Base-by-base conservation (phyloP, 345 rosid genomes). In the Trapa incisa region DNA sequence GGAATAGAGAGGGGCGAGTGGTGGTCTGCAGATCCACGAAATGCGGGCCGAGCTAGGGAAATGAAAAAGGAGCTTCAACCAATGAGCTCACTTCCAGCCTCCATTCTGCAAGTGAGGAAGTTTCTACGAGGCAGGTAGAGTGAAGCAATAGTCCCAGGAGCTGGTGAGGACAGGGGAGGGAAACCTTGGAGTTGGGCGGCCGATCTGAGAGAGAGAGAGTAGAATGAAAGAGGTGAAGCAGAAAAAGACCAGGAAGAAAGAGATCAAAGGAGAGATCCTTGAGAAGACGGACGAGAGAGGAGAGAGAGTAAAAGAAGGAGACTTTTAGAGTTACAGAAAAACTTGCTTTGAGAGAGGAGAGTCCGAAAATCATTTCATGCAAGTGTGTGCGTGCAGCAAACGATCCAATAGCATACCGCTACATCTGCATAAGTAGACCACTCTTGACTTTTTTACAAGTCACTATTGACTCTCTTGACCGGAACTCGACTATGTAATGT, bases 191-290 rank as follows among this genome's bases (percentile, higher is more conserved):
- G 72, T n/a, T 65, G 1, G 61, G 47, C 10, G 45, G 47, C 29
- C 66, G 74, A 71, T 71, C 74, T 65, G 65, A 32, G 65, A 56
- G 57, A 63, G 60, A 69, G 70, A 67, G 69, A 22, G 29, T 22
- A 22, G 29, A 22, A 22, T 22, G 29, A 22, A 22, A 22, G 29
- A 22, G 60, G 29, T 22, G 29, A 22, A 22, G 29, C 29, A 22
- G 29, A 22, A 45, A 5, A n/a, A n/a, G 29, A 22, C 29, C 29
- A 22, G 29, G 29, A 22, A 22, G 29, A 22, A 22, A 53, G 62
- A 53, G 62, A 32, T 11, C 63, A 58, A 58, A 32, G 37, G 38
- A 32, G 38, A 58, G 63, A 58, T 58, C 53, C 35, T 43, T 69
- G 58, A 22, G 61, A 66, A 42, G 43, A 22, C 29, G 43, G 33